Percentiles rank a stretch among this genome's conserved stretches.
These are phyloP conservation scores for Ophiostoma angusticollis DNA, from an alignment of 2,329 filamentous ascomycete species.

Conservation along the genomic window DNA sequence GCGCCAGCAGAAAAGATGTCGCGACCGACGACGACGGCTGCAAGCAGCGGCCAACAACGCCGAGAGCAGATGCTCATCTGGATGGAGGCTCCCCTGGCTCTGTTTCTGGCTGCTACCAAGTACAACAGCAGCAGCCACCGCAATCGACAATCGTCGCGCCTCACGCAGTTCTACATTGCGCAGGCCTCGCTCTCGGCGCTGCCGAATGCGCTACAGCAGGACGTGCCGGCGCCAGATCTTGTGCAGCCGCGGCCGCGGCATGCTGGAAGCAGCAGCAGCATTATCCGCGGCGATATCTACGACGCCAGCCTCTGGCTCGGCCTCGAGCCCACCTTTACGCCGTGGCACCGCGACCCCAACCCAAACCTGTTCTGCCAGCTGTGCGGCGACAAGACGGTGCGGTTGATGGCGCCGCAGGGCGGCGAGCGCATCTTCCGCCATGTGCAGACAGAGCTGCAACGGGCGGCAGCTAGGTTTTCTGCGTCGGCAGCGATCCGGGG, in stretches of 20 bases:
- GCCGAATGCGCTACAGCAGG: slow-evolving; percentile 45
- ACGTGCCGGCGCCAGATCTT: slow-evolving; percentile 55
- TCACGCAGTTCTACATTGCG: slow-evolving; percentile 62
- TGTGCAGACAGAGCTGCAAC: slow-evolving; percentile 29
- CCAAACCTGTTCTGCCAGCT: slow-evolving; percentile 86
- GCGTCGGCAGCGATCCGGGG: slow-evolving; percentile 45
- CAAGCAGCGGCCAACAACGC: slow-evolving; percentile 6
- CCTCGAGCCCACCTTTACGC: slow-evolving; percentile 73
- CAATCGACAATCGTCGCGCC: neutral
- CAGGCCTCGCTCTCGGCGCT: slow-evolving; percentile 63
- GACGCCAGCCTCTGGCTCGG: slow-evolving; percentile 81
- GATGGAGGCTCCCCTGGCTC: slow-evolving; percentile 46
- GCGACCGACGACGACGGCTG: neutral
- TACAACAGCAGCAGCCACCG: slow-evolving; percentile 27
- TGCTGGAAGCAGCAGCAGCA: neutral
- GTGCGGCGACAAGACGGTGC: slow-evolving; percentile 55
- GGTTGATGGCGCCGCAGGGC: slow-evolving; percentile 52
- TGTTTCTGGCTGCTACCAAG: slow-evolving; percentile 47
- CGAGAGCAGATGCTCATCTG: slow-evolving; percentile 33
- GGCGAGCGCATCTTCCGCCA: slow-evolving; percentile 52
- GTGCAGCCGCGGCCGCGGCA: slow-evolving; percentile 32
- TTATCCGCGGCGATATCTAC: slow-evolving; percentile 68
- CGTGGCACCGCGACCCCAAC: slow-evolving; percentile 85
- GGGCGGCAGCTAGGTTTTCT: slow-evolving; percentile 5
- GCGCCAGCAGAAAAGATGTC: no score